phyloP scores from a whole-genome alignment of 495 filamentous ascomycete species.

The Saxophila tyrrhenica region DNA sequence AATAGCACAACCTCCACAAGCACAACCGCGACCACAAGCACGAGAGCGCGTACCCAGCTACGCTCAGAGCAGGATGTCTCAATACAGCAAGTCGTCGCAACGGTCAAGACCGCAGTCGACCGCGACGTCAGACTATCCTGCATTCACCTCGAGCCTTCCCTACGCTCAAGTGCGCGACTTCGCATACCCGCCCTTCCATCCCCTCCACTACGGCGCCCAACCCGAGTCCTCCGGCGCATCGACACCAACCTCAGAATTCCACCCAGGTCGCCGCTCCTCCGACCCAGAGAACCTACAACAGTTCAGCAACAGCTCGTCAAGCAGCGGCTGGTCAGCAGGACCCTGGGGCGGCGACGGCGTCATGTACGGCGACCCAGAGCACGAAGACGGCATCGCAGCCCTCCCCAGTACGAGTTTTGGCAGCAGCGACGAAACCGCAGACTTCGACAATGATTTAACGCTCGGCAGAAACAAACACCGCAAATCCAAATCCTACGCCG shows the following conservation, averaged over 20 bases:
- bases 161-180: constrained; percentile 93
- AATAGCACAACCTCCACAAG: neutral
- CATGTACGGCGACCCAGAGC: constrained; percentile 10
- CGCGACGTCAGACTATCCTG: constrained; percentile 56
- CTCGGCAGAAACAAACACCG: constrained; percentile 1
- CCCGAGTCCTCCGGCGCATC: constrained; percentile 67
- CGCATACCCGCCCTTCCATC: constrained; percentile 73
- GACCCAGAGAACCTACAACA: constrained; percentile 8
- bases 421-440: constrained; percentile 39
- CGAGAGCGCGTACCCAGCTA: constrained; percentile 20
- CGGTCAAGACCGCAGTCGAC: constrained; percentile 54
- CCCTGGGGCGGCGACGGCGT: constrained; percentile 19
- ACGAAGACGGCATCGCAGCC: constrained; percentile 36
- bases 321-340: constrained; percentile 15
- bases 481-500: constrained; percentile 15
- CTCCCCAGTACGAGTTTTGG: constrained; percentile 76
- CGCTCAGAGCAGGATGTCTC: constrained; percentile 37
- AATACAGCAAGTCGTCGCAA: constrained; percentile 49
- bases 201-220: constrained; percentile 86
- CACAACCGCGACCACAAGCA: neutral
- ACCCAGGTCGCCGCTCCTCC: constrained; percentile 19
- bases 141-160: constrained; percentile 78
- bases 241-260: constrained; percentile 71
- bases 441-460: neutral
- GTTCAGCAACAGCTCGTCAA: neutral